Evolutionary conservation across 768 basidiomycete species (phyloP), one percentile per base, ranked within the genome.

Genomic region (Boletus rubropictus): DNA sequence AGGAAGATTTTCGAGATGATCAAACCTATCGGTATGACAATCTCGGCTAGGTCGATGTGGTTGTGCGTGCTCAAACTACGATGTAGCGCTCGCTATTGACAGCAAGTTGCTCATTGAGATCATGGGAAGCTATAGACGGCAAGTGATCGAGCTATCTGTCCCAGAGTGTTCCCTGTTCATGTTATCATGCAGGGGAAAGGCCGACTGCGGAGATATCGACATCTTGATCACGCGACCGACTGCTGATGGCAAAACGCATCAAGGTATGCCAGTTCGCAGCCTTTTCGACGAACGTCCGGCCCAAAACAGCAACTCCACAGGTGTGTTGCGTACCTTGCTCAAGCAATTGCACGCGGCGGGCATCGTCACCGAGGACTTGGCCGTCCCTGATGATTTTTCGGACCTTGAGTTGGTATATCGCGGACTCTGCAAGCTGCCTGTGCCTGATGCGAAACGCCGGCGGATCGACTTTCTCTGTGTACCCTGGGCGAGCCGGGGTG

Each of bases 91-190:
- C 9, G 67, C 65, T 1, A 73, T 95, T 27, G 92, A 94, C 58
- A 68, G 78, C 5, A 77, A 78, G 43, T 60, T 94, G 21, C 81
- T 78, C 57, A 67, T 96, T 9, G 82, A 92, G 41, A 84, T 94
- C 39, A 94, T 95, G 93, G 94, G 93, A 1, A 91, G 89, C 53
- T 97, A 84, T 63, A 70, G 93, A 56, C 75, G 89, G 86, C 79
- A 57, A 51, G 35, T 41, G 6, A 50, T 34, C 7, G 20, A 34
- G n/a, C 40, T 2, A 21, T 39, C 46, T 14, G 9, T 41, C n/a
- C 25, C 20, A 12, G 18, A 18, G 11, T 6, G 2, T 2, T 3
- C 24, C n/a, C 47, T 28, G 1, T 17, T 58, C 15, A 49, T 22
- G 5, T 4, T 14, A 24, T 1, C 34, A 28, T 37, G 37, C 33